Evolutionary conservation across 2,329 filamentous ascomycete species (phyloP).

Genomic region (Venturia pyrina): DNA sequence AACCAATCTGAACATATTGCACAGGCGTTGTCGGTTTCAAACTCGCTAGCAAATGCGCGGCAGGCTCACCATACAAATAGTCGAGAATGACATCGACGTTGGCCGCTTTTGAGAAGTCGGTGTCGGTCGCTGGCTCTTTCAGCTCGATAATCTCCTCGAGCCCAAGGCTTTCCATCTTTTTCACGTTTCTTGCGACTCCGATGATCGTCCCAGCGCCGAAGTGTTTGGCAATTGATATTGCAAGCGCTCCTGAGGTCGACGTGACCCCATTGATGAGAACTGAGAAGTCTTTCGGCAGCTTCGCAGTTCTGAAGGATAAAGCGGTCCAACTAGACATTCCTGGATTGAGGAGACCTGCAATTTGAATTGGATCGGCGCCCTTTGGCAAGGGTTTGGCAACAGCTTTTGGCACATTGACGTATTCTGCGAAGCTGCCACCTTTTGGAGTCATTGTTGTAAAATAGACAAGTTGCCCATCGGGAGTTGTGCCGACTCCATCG

Average conservation of each 20-base stretch:
- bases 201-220: constrained; percentile 42
- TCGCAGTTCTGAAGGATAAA: constrained; percentile 33
- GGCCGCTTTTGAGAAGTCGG: constrained; percentile 37
- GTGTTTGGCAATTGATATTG: constrained; percentile 37
- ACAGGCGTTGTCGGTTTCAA: constrained; percentile 34
- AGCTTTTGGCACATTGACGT: constrained; percentile 37
- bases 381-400: constrained; percentile 34
- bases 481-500: constrained; percentile 41
- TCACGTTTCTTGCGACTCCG: constrained; percentile 40
- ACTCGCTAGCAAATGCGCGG: constrained; percentile 31
- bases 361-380: constrained; percentile 36
- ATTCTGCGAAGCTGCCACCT: constrained; percentile 37
- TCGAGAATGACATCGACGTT: constrained; percentile 47
- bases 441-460: constrained; percentile 30
- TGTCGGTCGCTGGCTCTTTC: constrained; percentile 26
- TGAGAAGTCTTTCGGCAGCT: constrained; percentile 34
- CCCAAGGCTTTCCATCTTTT: constrained; percentile 31
- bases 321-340: constrained; percentile 50
- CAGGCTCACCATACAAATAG: constrained; percentile 44
- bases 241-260: constrained; percentile 41
- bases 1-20: constrained; percentile 45
- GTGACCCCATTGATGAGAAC: constrained; percentile 45
- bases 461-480: constrained; percentile 41
- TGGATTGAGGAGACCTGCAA: constrained; percentile 47
- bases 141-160: constrained; percentile 40